Percentiles rank a stretch among this genome's conserved stretches.
Conservation (phyloP, 148 eudicot species). For the Chenopodium suecicum region DNA sequence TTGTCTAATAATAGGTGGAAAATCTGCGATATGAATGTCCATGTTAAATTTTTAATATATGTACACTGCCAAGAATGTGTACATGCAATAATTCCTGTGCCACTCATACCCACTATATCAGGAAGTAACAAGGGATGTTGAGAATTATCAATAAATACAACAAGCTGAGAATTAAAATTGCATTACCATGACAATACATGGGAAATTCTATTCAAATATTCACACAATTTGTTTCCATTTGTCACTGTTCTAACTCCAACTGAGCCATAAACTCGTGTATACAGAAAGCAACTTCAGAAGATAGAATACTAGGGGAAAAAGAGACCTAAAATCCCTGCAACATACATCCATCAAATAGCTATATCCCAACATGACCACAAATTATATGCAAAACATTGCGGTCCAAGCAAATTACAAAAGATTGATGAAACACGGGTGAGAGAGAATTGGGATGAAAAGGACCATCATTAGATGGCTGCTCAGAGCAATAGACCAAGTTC, state of each 20-base stretch:
- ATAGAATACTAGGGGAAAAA: background rate
- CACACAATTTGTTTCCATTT: background rate
- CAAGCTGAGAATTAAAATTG: background rate
- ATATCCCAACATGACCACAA: background rate
- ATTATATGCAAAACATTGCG: background rate
- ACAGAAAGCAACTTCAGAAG: background rate
- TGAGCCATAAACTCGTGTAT: background rate
- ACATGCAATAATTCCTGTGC: background rate
- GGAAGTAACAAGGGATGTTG: background rate
- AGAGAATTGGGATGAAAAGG: background rate
- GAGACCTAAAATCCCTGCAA: background rate
- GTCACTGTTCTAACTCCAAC: background rate
- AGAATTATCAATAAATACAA: background rate
- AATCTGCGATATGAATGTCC: background rate
- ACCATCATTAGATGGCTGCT: background rate
- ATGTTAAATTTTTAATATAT: background rate
- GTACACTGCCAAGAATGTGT: background rate
- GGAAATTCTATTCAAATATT: background rate
- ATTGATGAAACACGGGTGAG: background rate
- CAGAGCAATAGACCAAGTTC: background rate
- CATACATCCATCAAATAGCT: background rate
- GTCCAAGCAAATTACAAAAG: background rate
- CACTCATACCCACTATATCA: background rate
- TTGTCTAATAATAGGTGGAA: background rate
- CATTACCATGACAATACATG: background rate